These are phyloP conservation scores for Lolium perenne DNA, from an alignment of 176 grass and related monocot species.

Conservation along the genomic window DNA sequence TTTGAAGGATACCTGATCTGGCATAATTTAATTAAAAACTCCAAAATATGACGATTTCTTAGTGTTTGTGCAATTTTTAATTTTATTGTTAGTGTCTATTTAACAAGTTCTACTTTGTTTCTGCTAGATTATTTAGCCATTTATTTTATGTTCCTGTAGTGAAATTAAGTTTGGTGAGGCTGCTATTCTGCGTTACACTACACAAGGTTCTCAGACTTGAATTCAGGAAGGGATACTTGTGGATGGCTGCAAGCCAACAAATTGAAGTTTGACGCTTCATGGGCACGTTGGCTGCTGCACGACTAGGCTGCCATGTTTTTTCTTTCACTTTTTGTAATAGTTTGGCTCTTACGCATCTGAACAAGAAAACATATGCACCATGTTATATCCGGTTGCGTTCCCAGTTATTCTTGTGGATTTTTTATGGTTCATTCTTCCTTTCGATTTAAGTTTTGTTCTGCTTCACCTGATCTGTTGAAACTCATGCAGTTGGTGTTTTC, in stretches of 20 bases:
- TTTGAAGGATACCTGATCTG: neutral
- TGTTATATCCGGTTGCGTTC: neutral
- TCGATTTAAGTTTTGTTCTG: neutral
- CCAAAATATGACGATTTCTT: neutral
- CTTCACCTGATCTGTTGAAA: neutral
- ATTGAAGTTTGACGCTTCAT: neutral
- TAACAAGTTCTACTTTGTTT: neutral
- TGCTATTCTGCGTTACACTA: neutral
- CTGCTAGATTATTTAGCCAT: neutral
- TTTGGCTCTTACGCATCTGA: neutral
- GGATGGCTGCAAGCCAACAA: neutral
- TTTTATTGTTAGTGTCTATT: neutral
- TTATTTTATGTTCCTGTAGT: neutral
- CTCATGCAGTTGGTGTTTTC: neutral
- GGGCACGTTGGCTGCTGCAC: neutral
- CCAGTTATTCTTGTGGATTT: neutral
- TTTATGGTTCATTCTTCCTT: slow-evolving; percentile 1
- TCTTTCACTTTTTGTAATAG: neutral
- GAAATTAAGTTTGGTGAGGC: neutral
- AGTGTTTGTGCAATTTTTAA: neutral
- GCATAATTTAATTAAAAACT: neutral
- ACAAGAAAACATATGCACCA: slow-evolving; percentile 3
- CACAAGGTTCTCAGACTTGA: neutral
- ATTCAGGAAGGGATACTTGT: neutral
- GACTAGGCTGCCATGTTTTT: neutral